Base-by-base conservation (phyloP, 2,329 filamentous ascomycete genomes). In the Trichoderma sp. region DNA sequence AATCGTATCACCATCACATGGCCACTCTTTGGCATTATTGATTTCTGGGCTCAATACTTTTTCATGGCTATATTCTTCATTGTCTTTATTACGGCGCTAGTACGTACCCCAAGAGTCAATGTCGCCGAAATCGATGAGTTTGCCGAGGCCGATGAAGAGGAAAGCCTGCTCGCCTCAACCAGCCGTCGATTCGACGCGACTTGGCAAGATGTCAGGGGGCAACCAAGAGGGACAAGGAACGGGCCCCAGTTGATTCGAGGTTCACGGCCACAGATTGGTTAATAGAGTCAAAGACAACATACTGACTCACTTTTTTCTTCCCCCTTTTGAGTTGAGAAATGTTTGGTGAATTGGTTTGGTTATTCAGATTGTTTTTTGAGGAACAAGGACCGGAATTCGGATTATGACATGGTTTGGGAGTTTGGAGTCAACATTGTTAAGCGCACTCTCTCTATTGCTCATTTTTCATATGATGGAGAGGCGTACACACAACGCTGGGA, bases 1-100 rank as follows among this genome's bases (percentile, higher is more conserved):
- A 98, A 98, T 81, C 91, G 95, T 58, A 89, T 98, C 73, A 95
- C 93, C 26, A 88, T 97, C 78, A 97, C 97, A 79, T 99, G 96
- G 87, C 95, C 96, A 6, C 94, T 98, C 79, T 97, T 99, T 78
- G 96, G 96, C 12, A 90, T 92, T 12, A 84, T 98, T n/a, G 88
- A 93, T 75, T 99, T 98, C 81, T 99, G 95, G 94, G 93, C 94
- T 0, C 96, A 99, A 78, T 98, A 98, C 79, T 92, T 88, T 13
- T 98, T 99, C 83, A 82, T 99, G 57, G 92, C 82, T 39, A 86
- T 98, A 23, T 98, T 97, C 81, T 81, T 97, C 11, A 82, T 97
- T 69, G 91, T 97, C 13, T 93, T 97, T 76, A 72, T 94, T 26
- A 92, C 93, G 0, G 90, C 92, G 3, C 83, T 98, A 0, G 91